Conservation (phyloP, 2,329 filamentous ascomycete genomes). For the Trichoderma brevicompactum region DNA sequence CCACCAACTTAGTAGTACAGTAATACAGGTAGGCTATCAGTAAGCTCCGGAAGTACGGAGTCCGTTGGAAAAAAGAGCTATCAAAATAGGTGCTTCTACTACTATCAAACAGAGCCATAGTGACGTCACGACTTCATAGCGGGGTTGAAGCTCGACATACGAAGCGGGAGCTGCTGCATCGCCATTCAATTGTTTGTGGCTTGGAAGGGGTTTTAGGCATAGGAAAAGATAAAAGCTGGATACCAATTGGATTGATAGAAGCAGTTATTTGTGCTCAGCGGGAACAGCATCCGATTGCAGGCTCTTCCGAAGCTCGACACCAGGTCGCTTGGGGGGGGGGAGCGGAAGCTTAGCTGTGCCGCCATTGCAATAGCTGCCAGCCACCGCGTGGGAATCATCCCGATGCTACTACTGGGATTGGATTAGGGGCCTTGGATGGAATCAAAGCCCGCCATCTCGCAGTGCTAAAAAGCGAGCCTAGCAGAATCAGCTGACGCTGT, state of each 20-base stretch:
- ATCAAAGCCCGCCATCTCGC: background rate
- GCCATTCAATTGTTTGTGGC: background rate
- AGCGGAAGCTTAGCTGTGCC: conserved; percentile 9
- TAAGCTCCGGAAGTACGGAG: background rate
- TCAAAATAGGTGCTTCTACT: background rate
- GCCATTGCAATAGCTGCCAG: background rate
- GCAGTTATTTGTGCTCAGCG: background rate
- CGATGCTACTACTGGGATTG: background rate
- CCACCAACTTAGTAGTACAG: too few species aligned
- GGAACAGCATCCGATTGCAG: background rate
- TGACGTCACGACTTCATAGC: conserved; percentile 22
- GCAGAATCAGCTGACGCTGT: background rate
- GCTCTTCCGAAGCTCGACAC: background rate
- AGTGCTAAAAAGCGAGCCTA: background rate
- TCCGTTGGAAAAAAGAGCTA: background rate
- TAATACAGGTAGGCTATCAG: background rate
- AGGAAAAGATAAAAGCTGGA: background rate
- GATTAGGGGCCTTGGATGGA: background rate
- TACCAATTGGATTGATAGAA: background rate
- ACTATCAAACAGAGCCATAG: background rate
- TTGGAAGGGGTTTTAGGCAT: background rate
- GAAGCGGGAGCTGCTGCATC: background rate
- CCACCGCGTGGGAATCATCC: conserved; percentile 2
- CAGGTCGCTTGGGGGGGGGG: background rate
- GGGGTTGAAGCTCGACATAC: background rate